These are phyloP conservation scores for Hericium erinaceus DNA, from an alignment of 768 basidiomycete genomes.

Conservation along the genomic window DNA sequence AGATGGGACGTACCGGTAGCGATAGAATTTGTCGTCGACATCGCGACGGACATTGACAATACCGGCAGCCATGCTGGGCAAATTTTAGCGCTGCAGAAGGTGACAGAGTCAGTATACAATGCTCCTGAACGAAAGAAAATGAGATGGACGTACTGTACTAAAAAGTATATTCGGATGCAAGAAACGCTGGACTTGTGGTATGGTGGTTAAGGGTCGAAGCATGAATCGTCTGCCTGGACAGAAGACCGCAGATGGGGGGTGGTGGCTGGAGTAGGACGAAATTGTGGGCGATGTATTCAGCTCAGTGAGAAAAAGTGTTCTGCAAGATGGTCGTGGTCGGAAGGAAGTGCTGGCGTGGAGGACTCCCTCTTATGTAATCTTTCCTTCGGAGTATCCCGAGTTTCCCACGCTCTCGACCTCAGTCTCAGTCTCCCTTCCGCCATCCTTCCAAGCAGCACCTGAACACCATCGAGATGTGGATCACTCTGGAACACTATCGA, in stretches of 20 bases:
- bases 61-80: slow-evolving; percentile 73
- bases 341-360: slow-evolving; percentile 5
- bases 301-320: slow-evolving; percentile 5
- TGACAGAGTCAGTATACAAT: slow-evolving; percentile 5
- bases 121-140: slow-evolving; percentile 33
- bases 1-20: slow-evolving; percentile 58
- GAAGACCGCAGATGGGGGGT: slow-evolving; percentile 35
- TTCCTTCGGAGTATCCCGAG: not conserved
- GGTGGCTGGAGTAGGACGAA: slow-evolving; percentile 44
- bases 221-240: slow-evolving; percentile 78
- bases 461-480: too few relatives aligned
- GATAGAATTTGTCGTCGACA: slow-evolving; percentile 95
- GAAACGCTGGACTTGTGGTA: slow-evolving; percentile 53
- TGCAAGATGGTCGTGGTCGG: slow-evolving; percentile 17
- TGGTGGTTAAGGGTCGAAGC: slow-evolving; percentile 80
- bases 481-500: too few relatives aligned
- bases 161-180: slow-evolving; percentile 22
- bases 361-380: not conserved
- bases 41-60: slow-evolving; percentile 91
- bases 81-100: slow-evolving; percentile 46
- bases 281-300: slow-evolving; percentile 37
- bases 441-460: not conserved
- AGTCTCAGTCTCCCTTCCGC: not conserved
- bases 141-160: slow-evolving; percentile 36
- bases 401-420: not conserved